Evolutionary conservation across 331 rosid species (phyloP).

Genomic region (Quercus phellos): DNA sequence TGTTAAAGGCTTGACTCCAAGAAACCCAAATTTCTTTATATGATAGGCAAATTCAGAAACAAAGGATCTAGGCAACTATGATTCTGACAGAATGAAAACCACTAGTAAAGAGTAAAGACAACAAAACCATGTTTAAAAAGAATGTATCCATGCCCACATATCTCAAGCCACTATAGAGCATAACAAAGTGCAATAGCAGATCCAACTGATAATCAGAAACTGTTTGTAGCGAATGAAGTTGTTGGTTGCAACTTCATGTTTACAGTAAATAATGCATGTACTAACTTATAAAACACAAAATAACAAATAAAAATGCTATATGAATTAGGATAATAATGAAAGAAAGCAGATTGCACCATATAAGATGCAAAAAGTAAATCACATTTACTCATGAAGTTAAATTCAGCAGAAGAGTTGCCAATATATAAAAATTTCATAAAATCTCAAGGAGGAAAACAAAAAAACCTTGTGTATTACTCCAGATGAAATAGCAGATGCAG

Average conservation of each 20-base stretch:
- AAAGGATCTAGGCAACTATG: not conserved
- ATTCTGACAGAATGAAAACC: no score
- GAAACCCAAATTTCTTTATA: not conserved
- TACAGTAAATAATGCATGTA: not conserved
- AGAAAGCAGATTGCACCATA: not conserved
- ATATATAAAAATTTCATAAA: not conserved
- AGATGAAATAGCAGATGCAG: slow-evolving; percentile 90
- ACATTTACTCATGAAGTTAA: not conserved
- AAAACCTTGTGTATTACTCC: slow-evolving; percentile 88
- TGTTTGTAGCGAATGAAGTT: not conserved
- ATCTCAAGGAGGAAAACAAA: not conserved
- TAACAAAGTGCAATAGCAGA: not conserved
- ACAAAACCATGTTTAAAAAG: not conserved
- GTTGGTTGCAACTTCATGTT: not conserved
- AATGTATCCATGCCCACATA: not conserved
- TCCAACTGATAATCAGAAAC: not conserved
- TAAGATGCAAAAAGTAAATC: not conserved
- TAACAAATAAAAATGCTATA: not conserved
- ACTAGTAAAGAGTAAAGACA: no score
- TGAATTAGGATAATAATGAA: not conserved
- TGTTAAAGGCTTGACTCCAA: not conserved
- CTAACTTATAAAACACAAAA: not conserved
- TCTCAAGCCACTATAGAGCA: not conserved
- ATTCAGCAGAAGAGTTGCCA: not conserved
- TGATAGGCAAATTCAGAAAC: not conserved